Evolutionary conservation across 805 yeast species (phyloP).

Genomic region (Schizosaccharomyces osmophilus): DNA sequence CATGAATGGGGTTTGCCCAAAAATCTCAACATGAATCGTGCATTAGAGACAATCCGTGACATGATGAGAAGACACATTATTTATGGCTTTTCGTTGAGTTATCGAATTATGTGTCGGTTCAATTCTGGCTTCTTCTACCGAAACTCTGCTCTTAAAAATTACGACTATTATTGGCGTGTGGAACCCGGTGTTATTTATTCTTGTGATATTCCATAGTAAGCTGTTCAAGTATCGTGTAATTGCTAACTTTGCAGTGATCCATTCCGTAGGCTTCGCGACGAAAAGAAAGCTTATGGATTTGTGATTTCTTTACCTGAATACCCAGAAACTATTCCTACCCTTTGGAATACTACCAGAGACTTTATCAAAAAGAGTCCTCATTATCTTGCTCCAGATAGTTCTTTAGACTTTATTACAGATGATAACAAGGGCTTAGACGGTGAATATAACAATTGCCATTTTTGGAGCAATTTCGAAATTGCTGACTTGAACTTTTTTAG

Average conservation of each 20-base stretch:
- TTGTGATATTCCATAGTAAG: constrained; percentile 32
- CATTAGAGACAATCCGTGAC: constrained; percentile 23
- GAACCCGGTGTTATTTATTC: constrained; percentile 77
- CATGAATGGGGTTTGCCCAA: constrained; percentile 63
- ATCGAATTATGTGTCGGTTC: constrained; percentile 87
- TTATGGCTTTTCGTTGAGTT: constrained; percentile 42
- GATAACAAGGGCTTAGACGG: constrained; percentile 26
- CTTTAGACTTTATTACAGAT: constrained; percentile 47
- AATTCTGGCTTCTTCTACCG: constrained; percentile 78
- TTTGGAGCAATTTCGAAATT: constrained; percentile 57
- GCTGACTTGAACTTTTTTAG: constrained; percentile 36
- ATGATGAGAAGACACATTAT: constrained; percentile 25
- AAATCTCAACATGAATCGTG: constrained; percentile 35
- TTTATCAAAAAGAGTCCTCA: constrained; percentile 38
- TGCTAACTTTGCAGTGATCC: constrained; percentile 24
- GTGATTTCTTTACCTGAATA: constrained; percentile 51
- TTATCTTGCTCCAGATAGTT: constrained; percentile 32
- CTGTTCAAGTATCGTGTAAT: constrained; percentile 16
- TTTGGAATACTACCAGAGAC: constrained; percentile 50
- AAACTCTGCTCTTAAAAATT: constrained; percentile 42
- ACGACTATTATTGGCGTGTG: constrained; percentile 83
- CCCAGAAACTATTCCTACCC: constrained; percentile 42
- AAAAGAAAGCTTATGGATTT: constrained; percentile 50
- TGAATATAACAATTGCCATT: constrained; percentile 51
- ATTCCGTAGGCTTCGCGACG: constrained; percentile 58